These are phyloP conservation scores for Hymenoscyphus albidus DNA, from an alignment of 2,329 filamentous ascomycete species.

Conservation along the genomic window DNA sequence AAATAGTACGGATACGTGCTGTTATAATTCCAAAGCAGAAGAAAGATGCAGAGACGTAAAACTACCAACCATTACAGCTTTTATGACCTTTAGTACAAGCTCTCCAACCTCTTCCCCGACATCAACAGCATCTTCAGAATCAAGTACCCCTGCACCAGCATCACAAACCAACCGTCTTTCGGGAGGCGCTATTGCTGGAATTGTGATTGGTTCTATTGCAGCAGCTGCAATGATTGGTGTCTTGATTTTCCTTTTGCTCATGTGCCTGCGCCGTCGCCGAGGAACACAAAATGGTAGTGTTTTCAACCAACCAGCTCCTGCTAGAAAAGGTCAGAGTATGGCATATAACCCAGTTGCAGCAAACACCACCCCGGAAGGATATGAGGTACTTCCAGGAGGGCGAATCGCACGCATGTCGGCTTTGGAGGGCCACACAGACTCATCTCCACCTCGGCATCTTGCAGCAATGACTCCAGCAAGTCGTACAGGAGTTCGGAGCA, in stretches of 20 bases:
- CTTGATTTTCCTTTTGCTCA: constrained; percentile 57
- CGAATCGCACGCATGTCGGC: constrained; percentile 96
- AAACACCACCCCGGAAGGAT: constrained; percentile 44
- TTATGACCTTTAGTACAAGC: constrained; percentile 57
- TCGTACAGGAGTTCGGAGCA: constrained; percentile 40
- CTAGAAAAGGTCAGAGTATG: constrained; percentile 48
- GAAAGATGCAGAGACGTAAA: constrained; percentile 69
- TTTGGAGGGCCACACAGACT: constrained; percentile 69
- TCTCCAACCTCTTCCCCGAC: constrained; percentile 46
- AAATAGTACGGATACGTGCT: constrained; percentile 95
- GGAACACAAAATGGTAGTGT: constrained; percentile 65
- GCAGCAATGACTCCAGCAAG: constrained; percentile 36
- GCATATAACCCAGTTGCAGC: constrained; percentile 39
- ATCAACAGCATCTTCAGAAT: constrained; percentile 16
- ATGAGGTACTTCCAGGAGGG: constrained; percentile 77
- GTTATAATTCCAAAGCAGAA: constrained; percentile 75
- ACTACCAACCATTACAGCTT: constrained; percentile 70
- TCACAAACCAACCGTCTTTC: constrained; percentile 50
- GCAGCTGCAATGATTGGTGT: constrained; percentile 67
- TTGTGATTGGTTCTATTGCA: constrained; percentile 75
- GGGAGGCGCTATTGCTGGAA: constrained; percentile 86
- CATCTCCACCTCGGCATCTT: constrained; percentile 43
- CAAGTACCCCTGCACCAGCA: constrained; percentile 16
- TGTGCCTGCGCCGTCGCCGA: constrained; percentile 48
- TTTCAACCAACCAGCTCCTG: constrained; percentile 85